A percentile compares a stretch with the other conserved stretches of the same genome.
phyloP scores from a whole-genome alignment of 176 grass and related monocot genomes.

The Aegilops sharonensis region DNA sequence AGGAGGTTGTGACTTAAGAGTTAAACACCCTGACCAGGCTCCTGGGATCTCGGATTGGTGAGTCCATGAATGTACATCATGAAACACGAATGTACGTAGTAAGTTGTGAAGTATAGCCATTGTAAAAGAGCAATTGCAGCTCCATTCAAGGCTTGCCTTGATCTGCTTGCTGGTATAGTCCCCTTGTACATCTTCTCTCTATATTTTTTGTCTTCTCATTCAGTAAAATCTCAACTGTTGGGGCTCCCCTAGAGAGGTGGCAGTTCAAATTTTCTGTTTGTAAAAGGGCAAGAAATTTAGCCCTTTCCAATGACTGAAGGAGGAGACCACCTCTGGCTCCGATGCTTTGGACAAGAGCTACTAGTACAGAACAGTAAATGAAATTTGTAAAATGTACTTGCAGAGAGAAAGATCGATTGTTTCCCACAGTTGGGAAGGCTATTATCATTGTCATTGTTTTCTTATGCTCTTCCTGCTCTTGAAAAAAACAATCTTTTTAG shows the following conservation, averaged over 20 bases:
- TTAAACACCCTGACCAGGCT: constrained; percentile 27
- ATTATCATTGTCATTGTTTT: no score
- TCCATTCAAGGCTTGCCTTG: background rate
- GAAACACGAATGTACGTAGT: constrained; percentile 28
- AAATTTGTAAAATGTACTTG: no score
- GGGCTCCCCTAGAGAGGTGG: no score
- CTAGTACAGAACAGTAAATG: no score
- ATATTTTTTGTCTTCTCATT: background rate
- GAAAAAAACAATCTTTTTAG: no score
- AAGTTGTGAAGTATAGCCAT: constrained; percentile 8
- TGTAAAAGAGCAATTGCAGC: constrained; percentile 18
- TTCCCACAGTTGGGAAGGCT: no score
- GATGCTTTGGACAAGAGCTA: constrained; percentile 25
- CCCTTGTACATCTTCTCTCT: background rate
- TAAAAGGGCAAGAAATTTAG: background rate
- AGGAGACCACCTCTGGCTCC: background rate
- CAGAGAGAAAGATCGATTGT: no score
- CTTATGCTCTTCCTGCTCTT: no score
- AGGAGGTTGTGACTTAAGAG: background rate
- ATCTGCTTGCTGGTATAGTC: background rate
- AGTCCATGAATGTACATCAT: background rate
- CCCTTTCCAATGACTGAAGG: constrained; percentile 17
- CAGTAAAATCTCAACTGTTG: background rate
- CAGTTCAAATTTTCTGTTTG: background rate
- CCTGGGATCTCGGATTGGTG: constrained; percentile 17